Evolutionary conservation across 2,329 filamentous ascomycete genomes (phyloP).

Genomic region (Clarireedia hainanense): DNA sequence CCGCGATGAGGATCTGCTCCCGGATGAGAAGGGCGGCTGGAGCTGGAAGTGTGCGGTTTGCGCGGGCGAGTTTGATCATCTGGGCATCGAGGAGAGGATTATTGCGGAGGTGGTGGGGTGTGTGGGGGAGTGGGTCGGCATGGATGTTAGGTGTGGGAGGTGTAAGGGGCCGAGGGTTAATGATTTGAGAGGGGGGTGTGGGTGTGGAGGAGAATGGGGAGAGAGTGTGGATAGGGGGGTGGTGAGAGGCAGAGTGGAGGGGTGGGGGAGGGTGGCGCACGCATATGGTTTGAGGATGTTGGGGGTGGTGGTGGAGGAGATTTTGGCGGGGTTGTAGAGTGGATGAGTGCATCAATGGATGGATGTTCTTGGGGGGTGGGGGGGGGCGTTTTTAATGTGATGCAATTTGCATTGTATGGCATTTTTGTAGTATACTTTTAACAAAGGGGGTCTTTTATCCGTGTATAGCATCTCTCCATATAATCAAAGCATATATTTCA

Average conservation of each 20-base stretch:
- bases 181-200: slow-evolving; percentile 95
- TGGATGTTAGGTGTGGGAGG: slow-evolving; percentile 74
- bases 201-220: slow-evolving; percentile 80
- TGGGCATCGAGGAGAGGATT: slow-evolving; percentile 76
- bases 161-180: slow-evolving; percentile 72
- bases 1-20: slow-evolving; percentile 74
- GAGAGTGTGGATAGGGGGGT: slow-evolving; percentile 62
- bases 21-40: slow-evolving; percentile 33
- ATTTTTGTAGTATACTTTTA: no score
- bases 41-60: slow-evolving; percentile 75
- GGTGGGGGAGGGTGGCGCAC: slow-evolving; percentile 66
- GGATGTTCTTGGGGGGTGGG: no score
- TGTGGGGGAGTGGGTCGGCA: slow-evolving; percentile 74
- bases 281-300: slow-evolving; percentile 81
- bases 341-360: no score
- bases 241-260: slow-evolving; percentile 54
- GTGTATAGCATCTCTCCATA: no score
- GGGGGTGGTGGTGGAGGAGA: slow-evolving; percentile 60
- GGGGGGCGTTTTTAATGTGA: no score
- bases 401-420: no score
- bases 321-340: slow-evolving; percentile 41
- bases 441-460: no score
- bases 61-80: slow-evolving; percentile 64
- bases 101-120: slow-evolving; percentile 68
- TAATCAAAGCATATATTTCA: no score